Percentiles rank a stretch among this genome's conserved stretches.
Conservation (phyloP, 331 rosid genomes). For the Spiraea crenata region DNA sequence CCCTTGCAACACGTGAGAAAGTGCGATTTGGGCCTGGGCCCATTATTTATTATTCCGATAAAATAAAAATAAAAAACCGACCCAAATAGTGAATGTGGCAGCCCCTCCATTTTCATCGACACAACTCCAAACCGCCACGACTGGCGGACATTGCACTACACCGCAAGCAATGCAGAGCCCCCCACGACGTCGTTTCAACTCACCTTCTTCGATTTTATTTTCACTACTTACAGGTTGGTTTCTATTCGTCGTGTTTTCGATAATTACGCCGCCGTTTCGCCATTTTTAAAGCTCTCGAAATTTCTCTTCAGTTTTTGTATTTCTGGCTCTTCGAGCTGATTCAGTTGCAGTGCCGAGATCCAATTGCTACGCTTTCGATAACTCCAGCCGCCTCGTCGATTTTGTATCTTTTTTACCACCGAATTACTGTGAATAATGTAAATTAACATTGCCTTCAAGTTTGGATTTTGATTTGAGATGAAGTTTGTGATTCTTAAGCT, state of each 20-base stretch:
- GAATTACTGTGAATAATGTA: not conserved
- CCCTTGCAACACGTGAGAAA: no score
- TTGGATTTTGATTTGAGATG: not conserved
- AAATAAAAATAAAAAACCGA: no score
- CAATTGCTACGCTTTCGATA: slow-evolving; percentile 72
- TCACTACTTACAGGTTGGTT: slow-evolving; percentile 22
- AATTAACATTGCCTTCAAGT: not conserved
- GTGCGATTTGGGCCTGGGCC: not conserved
- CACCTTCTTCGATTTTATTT: not conserved
- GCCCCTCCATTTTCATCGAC: no score
- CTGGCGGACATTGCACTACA: no score
- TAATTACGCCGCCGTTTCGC: not conserved
- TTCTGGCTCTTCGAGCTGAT: slow-evolving; percentile 34
- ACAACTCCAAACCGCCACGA: no score
- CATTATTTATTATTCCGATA: no score
- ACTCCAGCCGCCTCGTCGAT: slow-evolving; percentile 83
- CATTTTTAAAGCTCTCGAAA: not conserved
- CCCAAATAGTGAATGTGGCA: no score
- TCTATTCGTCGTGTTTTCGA: not conserved
- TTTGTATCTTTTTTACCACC: slow-evolving; percentile 67
- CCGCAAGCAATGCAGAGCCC: slow-evolving; percentile 15
- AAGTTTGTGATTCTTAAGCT: slow-evolving; percentile 45
- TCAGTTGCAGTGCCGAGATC: slow-evolving; percentile 63
- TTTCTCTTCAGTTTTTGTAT: slow-evolving; percentile 47
- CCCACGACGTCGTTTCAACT: slow-evolving; percentile 16